A percentile compares a stretch with the other conserved stretches of the same genome.
phyloP scores from a whole-genome alignment of 106 monocot genomes.

The Dendrobium officinale region DNA sequence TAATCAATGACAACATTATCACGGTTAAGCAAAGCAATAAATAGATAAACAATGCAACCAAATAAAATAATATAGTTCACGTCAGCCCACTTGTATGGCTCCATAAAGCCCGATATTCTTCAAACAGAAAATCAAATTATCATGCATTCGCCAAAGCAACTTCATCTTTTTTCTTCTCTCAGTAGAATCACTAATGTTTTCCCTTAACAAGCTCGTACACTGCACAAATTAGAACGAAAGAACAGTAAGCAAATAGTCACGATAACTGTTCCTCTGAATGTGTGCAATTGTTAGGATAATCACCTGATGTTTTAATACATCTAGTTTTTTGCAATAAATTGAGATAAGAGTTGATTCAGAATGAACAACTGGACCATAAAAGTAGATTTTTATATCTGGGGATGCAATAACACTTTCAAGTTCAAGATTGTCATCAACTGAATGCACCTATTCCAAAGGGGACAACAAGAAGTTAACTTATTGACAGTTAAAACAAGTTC shows the following conservation, averaged over 20 bases:
- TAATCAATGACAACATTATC: neutral
- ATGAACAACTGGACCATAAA: conserved; percentile 43
- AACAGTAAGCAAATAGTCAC: neutral
- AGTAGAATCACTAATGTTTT: conserved; percentile 43
- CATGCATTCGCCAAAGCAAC: conserved; percentile 54
- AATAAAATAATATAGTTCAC: neutral
- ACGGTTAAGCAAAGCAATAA: neutral
- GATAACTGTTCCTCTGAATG: neutral
- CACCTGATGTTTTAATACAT: conserved; percentile 47
- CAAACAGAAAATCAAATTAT: conserved; percentile 67
- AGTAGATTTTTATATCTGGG: conserved; percentile 71
- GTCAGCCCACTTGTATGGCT: conserved; percentile 45
- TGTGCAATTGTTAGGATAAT: conserved; percentile 1
- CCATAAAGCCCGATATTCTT: conserved; percentile 72
- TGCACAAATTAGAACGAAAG: conserved; percentile 26
- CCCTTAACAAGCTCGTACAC: conserved; percentile 29
- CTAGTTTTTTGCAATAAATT: conserved; percentile 43
- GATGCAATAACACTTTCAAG: conserved; percentile 60
- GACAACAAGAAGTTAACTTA: neutral
- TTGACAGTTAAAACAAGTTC: neutral
- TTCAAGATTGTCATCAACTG: conserved; percentile 55
- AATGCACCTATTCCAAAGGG: conserved; percentile 45
- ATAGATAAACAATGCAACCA: neutral
- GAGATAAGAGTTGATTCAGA: conserved; percentile 18
- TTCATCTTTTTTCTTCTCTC: conserved; percentile 45